phyloP scores from a whole-genome alignment of 2,329 filamentous ascomycete genomes.

The Exophiala calicioides region DNA sequence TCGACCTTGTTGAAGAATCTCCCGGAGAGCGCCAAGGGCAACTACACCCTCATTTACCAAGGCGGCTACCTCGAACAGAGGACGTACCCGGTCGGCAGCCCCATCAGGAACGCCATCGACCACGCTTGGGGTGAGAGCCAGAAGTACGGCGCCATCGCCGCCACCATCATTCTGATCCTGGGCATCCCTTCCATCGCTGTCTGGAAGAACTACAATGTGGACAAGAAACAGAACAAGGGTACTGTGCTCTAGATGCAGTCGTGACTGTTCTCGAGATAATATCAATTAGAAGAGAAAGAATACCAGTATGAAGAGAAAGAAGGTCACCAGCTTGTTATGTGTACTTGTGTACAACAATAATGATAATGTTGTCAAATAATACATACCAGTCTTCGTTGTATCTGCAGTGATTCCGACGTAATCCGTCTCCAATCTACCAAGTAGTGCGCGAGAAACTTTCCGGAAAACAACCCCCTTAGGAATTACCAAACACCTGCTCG shows the following conservation, averaged over 20 bases:
- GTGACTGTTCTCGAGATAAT: too few relatives aligned
- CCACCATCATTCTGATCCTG: constrained; percentile 23
- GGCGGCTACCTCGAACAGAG: constrained; percentile 57
- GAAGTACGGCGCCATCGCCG: constrained; percentile 44
- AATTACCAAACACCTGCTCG: too few relatives aligned
- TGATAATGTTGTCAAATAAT: too few relatives aligned
- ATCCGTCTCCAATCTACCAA: too few relatives aligned
- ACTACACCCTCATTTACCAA: constrained; percentile 51
- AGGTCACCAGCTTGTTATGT: too few relatives aligned
- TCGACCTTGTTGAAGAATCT: constrained; percentile 43
- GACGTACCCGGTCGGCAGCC: constrained; percentile 44
- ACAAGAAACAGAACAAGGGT: constrained; percentile 42
- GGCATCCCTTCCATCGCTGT: constrained; percentile 20
- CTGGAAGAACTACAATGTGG: constrained; percentile 31
- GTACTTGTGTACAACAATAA: too few relatives aligned
- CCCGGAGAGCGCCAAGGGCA: constrained; percentile 34
- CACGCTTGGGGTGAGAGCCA: constrained; percentile 43
- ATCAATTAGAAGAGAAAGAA: too few relatives aligned
- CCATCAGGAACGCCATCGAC: constrained; percentile 42
- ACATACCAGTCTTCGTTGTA: too few relatives aligned
- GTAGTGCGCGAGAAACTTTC: too few relatives aligned
- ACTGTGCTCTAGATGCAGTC: constrained; percentile 31
- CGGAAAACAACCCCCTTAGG: too few relatives aligned
- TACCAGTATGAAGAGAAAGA: too few relatives aligned
- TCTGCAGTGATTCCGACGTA: too few relatives aligned